Percentiles rank a stretch among this genome's conserved stretches.
These are phyloP conservation scores for Populus pruinosa DNA, from an alignment of 345 rosid species.

Conservation along the genomic window DNA sequence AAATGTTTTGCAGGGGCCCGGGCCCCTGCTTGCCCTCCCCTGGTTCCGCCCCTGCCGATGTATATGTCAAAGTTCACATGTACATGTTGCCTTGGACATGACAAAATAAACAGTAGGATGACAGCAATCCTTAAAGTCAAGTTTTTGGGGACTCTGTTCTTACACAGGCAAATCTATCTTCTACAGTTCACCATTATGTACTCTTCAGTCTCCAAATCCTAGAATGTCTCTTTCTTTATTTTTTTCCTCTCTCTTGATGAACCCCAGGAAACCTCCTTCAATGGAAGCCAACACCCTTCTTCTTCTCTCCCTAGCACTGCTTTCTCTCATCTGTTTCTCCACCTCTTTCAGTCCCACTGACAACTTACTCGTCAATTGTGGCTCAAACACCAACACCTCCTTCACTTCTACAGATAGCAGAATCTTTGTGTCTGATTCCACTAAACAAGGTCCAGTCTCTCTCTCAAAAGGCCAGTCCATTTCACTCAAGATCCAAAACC, in stretches of 20 bases:
- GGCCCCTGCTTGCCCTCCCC: too few species aligned
- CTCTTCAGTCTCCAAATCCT: background rate
- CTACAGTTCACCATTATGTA: background rate
- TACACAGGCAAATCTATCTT: background rate
- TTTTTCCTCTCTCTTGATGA: background rate
- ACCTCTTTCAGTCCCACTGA: slow-evolving; percentile 59
- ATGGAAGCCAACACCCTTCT: slow-evolving; percentile 32
- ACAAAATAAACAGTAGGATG: background rate
- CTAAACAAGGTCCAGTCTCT: slow-evolving; percentile 27
- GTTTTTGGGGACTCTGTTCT: background rate
- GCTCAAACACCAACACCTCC: slow-evolving; percentile 53
- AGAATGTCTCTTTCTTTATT: background rate
- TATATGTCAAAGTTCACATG: too few species aligned
- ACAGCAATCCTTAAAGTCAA: background rate
- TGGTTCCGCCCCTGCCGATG: too few species aligned
- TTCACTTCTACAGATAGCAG: slow-evolving; percentile 38
- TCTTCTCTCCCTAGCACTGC: slow-evolving; percentile 27
- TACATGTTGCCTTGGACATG: too few species aligned
- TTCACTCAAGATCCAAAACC: slow-evolving; percentile 44
- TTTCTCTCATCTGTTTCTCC: slow-evolving; percentile 24
- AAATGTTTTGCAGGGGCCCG: too few species aligned
- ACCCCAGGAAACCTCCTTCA: slow-evolving; percentile 4
- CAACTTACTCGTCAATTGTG: slow-evolving; percentile 78
- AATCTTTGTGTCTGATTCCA: slow-evolving; percentile 59
- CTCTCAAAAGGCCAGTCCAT: slow-evolving; percentile 48